Conservation (phyloP, 2,329 filamentous ascomycete genomes). For the Microcyclosporella mali region DNA sequence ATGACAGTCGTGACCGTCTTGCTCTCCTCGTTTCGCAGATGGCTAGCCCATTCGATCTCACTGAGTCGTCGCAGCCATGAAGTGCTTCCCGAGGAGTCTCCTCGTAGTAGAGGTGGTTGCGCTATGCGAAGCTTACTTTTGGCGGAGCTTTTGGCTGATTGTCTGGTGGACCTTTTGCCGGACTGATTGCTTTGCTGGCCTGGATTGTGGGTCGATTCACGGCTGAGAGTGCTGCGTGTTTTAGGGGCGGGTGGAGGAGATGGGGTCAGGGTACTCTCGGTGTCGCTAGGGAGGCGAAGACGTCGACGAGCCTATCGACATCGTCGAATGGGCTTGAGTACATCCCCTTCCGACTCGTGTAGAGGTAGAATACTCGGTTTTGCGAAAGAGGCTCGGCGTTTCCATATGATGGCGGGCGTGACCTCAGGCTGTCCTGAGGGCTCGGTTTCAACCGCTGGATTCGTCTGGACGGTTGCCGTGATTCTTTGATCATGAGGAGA, state of each 20-base stretch:
- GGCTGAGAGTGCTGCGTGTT: not conserved
- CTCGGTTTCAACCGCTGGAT: not conserved
- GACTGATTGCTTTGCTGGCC: not conserved
- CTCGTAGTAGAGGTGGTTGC: not conserved
- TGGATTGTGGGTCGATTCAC: not conserved
- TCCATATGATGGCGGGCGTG: conserved; percentile 4
- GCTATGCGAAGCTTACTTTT: not conserved
- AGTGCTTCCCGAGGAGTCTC: no score
- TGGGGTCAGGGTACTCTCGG: not conserved
- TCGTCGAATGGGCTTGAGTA: no score
- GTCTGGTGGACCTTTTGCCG: not conserved
- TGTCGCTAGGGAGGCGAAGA: no score
- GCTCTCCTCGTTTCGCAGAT: conserved; percentile 9
- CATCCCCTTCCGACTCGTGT: no score
- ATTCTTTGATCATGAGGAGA: conserved; percentile 4
- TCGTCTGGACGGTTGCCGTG: not conserved
- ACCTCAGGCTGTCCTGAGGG: not conserved
- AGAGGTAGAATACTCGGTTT: not conserved
- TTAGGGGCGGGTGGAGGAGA: not conserved
- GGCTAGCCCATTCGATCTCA: conserved; percentile 5
- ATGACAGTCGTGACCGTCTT: conserved; percentile 11
- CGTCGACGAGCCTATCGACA: no score
- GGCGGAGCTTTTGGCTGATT: not conserved
- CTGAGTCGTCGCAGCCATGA: no score
- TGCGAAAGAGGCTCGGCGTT: conserved; percentile 10